A percentile compares a stretch with the other conserved stretches of the same genome.
phyloP scores from a whole-genome alignment of 164 flowering plant genomes.

The Vitis cinerea region DNA sequence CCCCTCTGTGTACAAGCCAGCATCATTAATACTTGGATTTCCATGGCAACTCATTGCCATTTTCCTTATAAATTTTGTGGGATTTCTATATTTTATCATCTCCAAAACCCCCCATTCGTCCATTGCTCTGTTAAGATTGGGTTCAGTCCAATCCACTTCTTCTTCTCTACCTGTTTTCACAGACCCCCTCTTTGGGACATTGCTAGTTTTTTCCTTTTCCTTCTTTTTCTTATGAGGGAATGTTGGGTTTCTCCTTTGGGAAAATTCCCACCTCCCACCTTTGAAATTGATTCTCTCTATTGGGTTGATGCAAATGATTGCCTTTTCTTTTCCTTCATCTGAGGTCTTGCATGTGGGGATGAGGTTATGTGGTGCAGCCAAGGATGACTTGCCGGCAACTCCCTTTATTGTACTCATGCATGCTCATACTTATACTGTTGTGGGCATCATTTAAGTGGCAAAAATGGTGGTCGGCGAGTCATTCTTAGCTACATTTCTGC shows the following conservation, averaged over 20 bases:
- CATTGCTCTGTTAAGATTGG: neutral
- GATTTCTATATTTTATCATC: too few species aligned
- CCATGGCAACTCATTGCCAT: neutral
- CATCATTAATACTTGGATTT: slow-evolving; percentile 9
- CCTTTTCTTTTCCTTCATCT: slow-evolving; percentile 24
- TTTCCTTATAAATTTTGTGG: slow-evolving; percentile 1
- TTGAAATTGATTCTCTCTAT: neutral
- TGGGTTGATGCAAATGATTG: neutral
- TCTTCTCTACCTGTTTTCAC: slow-evolving; percentile 14
- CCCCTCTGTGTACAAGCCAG: slow-evolving; percentile 3
- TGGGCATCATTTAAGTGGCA: too few species aligned
- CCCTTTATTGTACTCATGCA: neutral
- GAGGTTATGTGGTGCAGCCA: slow-evolving; percentile 44
- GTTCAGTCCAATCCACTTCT: slow-evolving; percentile 22
- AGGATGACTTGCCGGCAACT: slow-evolving; percentile 60
- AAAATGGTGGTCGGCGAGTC: slow-evolving; percentile 36
- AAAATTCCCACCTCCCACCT: slow-evolving; percentile 1
- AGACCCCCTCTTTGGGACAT: neutral
- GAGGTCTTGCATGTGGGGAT: slow-evolving; percentile 44
- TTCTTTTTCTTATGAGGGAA: slow-evolving; percentile 4
- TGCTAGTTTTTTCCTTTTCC: slow-evolving; percentile 1
- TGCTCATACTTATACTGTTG: too few species aligned
- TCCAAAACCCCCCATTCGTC: slow-evolving; percentile 15
- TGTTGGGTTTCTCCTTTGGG: slow-evolving; percentile 22
- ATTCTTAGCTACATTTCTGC: slow-evolving; percentile 40